Conservation (phyloP, 2,329 filamentous ascomycete species). For the Mollisia scopiformis region DNA sequence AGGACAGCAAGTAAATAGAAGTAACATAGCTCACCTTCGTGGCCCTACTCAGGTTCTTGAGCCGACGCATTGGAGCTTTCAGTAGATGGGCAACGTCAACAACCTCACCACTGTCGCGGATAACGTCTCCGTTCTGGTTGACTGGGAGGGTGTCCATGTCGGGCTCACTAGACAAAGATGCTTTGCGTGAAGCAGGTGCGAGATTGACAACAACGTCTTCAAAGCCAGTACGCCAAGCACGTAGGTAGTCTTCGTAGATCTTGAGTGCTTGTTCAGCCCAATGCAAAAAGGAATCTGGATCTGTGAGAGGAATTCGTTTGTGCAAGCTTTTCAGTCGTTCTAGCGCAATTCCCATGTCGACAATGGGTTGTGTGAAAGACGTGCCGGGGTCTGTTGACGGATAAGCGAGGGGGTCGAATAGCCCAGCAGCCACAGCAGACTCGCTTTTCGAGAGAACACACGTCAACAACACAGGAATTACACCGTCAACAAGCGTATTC, state of each 20-base stretch:
- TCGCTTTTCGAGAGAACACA: constrained; percentile 78
- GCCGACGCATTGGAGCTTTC: constrained; percentile 82
- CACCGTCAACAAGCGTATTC: constrained; percentile 90
- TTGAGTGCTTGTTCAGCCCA: constrained; percentile 82
- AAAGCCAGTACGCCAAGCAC: constrained; percentile 90
- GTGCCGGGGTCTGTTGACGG: constrained; percentile 56
- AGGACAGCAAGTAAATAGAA: neutral
- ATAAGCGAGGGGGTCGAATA: constrained; percentile 60
- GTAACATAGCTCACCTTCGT: constrained; percentile 60
- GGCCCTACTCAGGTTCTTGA: constrained; percentile 86
- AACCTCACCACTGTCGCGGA: constrained; percentile 71
- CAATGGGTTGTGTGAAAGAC: constrained; percentile 78
- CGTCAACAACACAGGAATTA: constrained; percentile 88
- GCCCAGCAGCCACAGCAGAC: constrained; percentile 62
- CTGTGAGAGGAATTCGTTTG: constrained; percentile 74
- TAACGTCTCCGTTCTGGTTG: constrained; percentile 67
- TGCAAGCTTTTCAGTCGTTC: constrained; percentile 84
- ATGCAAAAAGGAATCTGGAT: constrained; percentile 70
- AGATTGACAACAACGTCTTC: constrained; percentile 94
- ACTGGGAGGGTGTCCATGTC: constrained; percentile 60
- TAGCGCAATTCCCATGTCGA: constrained; percentile 89
- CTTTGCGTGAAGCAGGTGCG: constrained; percentile 59
- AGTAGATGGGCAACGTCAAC: constrained; percentile 94
- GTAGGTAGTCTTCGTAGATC: constrained; percentile 84
- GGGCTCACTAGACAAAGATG: constrained; percentile 60